phyloP scores from a whole-genome alignment of 176 grass and related monocot genomes.

The Ensete glaucum region DNA sequence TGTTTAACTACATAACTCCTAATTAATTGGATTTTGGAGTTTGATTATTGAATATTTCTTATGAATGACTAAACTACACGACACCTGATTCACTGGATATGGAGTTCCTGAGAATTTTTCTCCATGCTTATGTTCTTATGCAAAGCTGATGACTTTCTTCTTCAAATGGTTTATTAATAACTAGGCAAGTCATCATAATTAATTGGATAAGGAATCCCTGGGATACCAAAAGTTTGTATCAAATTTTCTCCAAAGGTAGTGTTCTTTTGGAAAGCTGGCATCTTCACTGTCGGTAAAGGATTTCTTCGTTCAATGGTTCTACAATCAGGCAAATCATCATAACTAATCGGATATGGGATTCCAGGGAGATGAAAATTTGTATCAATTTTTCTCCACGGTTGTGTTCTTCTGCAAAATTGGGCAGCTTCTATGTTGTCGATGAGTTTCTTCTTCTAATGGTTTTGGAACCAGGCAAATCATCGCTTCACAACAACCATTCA shows the following conservation, averaged over 20 bases:
- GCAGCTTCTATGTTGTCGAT: not conserved
- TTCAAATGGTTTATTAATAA: not conserved
- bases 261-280: not conserved
- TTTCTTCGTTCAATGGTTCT: conserved; percentile 17
- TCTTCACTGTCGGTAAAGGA: too few relatives aligned
- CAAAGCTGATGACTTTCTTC: not conserved
- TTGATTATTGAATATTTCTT: too few relatives aligned
- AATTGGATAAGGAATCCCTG: not conserved
- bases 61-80: too few relatives aligned
- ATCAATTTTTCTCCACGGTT: too few relatives aligned
- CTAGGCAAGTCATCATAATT: conserved; percentile 35
- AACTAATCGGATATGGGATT: too few relatives aligned
- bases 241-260: not conserved
- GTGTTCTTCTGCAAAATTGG: too few relatives aligned
- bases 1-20: too few relatives aligned
- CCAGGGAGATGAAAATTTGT: too few relatives aligned
- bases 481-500: conserved; percentile 85
- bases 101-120: too few relatives aligned
- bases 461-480: conserved; percentile 39
- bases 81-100: not conserved
- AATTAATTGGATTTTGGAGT: too few relatives aligned
- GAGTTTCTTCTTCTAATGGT: not conserved
- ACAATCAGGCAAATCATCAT: conserved; percentile 25
- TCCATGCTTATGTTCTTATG: too few relatives aligned
- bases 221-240: too few relatives aligned